Evolutionary conservation across 192 early-diverging fungal species (phyloP).

Genomic region (Rhizophagus prolifer): DNA sequence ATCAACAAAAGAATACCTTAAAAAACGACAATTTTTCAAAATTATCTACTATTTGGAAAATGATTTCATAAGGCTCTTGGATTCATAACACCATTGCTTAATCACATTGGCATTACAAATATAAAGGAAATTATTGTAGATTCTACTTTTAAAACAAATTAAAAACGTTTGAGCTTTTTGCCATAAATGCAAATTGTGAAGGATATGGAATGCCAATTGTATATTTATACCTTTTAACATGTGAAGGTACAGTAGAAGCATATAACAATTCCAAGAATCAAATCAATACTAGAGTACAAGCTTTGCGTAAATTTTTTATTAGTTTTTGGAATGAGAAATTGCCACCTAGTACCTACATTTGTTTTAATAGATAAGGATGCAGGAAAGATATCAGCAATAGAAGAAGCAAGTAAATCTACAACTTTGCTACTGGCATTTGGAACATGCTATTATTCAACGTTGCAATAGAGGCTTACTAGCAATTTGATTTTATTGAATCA

Average conservation of each 20-base stretch:
- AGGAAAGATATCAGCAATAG: not conserved
- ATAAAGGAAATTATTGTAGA: conserved; percentile 3
- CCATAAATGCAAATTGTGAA: conserved; percentile 7
- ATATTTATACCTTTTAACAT: conserved; percentile 10
- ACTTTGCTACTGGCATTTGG: conserved; percentile 1
- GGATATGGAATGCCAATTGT: not conserved
- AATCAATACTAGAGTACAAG: not conserved
- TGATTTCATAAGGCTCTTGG: conserved; percentile 5
- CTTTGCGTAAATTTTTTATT: not conserved
- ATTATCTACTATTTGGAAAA: not conserved
- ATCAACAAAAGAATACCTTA: conserved; percentile 12
- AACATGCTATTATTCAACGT: not conserved
- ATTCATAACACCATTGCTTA: not conserved
- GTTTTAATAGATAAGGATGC: conserved; percentile 22
- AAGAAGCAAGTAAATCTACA: conserved; percentile 16
- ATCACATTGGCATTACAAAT: not conserved
- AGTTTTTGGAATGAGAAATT: not conserved
- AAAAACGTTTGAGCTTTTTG: conserved; percentile 17
- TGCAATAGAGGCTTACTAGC: conserved; percentile 5
- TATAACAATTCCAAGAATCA: conserved; percentile 7
- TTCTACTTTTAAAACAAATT: conserved; percentile 6
- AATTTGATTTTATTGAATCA: conserved; percentile 16
- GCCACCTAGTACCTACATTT: conserved; percentile 14
- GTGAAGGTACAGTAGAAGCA: no score
- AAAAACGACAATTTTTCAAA: not conserved